Evolutionary conservation across 2,329 filamentous ascomycete species (phyloP), one percentile per base, ranked within the genome.

Genomic region (Verruconis gallopava): DNA sequence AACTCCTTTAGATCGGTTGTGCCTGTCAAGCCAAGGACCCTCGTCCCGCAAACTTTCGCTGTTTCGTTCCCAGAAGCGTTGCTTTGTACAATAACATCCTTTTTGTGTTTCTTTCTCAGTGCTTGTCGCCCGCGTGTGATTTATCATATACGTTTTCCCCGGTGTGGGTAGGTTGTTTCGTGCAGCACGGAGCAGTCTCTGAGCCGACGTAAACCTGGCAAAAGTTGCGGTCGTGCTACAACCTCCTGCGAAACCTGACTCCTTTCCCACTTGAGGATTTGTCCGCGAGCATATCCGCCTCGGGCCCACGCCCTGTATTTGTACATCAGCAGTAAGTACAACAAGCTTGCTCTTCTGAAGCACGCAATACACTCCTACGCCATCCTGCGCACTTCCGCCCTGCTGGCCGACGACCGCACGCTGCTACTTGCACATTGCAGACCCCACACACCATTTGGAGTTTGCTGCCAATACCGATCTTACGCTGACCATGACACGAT

Each of bases 271-370:
- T 17, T 5, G 21, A 30, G 25, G 25, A 40, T 40, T 30, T 30
- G 38, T 30, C 25, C 25, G 11, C 14, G 38, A 40, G 21, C 11
- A 40, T n/a, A 32, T 21, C 33, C 38, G 14, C 38, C n/a, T 28
- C 15, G 38, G 38, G 38, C 38, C 15, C n/a, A 21, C 18, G 38
- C 21, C 15, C 38, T 40, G 25, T 40, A 40, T 40, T 30, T 30
- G 38, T 40, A 40, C 38, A 13, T 15, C 19, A 40, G 38, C 11
- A 30, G 38, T 40, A 17, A 40, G 38, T 40, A 30, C 9, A 9
- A 9, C 25, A 30, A 21, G 12, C 15, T 40, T n/a, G 15, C 5
- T n/a, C 13, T 15, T 33, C 4, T 19, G n/a, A n/a, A n/a, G n/a
- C n/a, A n/a, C n/a, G n/a, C n/a, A n/a, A n/a, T n/a, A n/a, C n/a